Evolutionary conservation across 176 grass and related monocot genomes (phyloP).

Genomic region (Cymbopogon citratus): DNA sequence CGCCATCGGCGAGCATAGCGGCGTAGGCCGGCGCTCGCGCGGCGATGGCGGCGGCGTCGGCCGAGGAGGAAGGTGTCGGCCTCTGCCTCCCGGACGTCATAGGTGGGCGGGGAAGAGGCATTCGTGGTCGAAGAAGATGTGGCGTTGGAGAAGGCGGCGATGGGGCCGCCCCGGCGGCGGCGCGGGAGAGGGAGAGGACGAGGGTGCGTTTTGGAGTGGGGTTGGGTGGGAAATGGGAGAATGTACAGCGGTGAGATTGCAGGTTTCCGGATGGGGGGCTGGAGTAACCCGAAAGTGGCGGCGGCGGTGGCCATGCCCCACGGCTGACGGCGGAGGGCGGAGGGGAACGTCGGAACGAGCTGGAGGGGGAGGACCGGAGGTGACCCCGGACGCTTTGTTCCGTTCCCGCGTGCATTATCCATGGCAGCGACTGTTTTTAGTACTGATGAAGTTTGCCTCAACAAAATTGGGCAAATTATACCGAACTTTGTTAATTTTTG

Average conservation of each 20-base stretch:
- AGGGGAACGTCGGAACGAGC: neutral
- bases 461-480: neutral
- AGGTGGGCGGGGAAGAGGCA: neutral
- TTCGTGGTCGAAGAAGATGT: neutral
- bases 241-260: neutral
- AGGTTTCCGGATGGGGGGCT: neutral
- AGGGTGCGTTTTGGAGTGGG: neutral
- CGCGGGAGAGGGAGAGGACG: neutral
- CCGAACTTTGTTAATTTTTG: too few species aligned
- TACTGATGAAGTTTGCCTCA: neutral
- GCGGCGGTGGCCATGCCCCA: slow-evolving; percentile 21
- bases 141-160: neutral
- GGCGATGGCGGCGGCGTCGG: slow-evolving; percentile 43
- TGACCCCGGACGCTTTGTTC: neutral
- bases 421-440: neutral
- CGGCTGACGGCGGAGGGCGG: neutral
- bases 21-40: slow-evolving; percentile 46
- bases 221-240: neutral
- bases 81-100: slow-evolving; percentile 24
- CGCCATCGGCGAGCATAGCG: slow-evolving; percentile 62
- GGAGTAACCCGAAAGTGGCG: neutral
- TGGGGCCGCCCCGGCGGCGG: neutral
- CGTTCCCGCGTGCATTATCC: slow-evolving; percentile 21
- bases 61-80: slow-evolving; percentile 46
- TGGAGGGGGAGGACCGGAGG: neutral